Percentiles rank a stretch among this genome's conserved stretches.
phyloP scores from a whole-genome alignment of 352 stramenopile genomes.

The Pythium biforme region DNA sequence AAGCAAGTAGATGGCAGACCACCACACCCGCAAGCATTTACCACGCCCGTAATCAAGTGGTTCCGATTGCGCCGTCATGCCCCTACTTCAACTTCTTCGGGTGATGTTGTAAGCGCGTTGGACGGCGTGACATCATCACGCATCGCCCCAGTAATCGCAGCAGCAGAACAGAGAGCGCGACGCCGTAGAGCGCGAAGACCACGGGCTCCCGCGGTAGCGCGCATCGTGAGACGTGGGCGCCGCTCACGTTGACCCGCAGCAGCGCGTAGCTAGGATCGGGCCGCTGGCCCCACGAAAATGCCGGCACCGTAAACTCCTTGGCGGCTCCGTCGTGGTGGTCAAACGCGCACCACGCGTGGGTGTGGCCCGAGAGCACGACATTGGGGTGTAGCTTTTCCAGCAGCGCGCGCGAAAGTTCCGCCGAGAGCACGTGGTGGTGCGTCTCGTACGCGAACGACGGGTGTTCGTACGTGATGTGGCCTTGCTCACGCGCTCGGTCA shows the following conservation, averaged over 20 bases:
- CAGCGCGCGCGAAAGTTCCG: conserved; percentile 46
- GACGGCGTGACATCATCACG: conserved; percentile 16
- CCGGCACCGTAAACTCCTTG: conserved; percentile 63
- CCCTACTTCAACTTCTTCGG: conserved; percentile 21
- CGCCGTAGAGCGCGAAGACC: conserved; percentile 23
- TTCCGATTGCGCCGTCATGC: not conserved
- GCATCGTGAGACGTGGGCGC: conserved; percentile 8
- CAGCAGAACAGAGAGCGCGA: conserved; percentile 7
- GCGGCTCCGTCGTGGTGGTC: conserved; percentile 27
- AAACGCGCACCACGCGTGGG: conserved; percentile 66
- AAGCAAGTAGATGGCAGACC: not conserved
- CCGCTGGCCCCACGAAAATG: conserved; percentile 81
- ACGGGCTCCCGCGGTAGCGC: conserved; percentile 13
- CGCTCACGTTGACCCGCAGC: conserved; percentile 25
- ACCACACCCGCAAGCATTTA: not conserved
- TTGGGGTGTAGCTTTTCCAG: conserved; percentile 45
- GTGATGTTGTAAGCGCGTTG: conserved; percentile 11
- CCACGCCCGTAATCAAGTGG: conserved; percentile 6
- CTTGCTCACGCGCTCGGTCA: conserved; percentile 40
- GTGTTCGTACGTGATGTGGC: conserved; percentile 81
- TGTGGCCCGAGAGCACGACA: conserved; percentile 72
- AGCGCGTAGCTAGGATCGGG: conserved; percentile 75
- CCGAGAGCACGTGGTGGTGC: conserved; percentile 72
- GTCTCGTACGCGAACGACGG: conserved; percentile 59
- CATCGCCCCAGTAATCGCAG: conserved; percentile 13